Percentiles rank a stretch among this genome's conserved stretches.
These are phyloP conservation scores for Apiospora sp. DNA, from an alignment of 2,329 filamentous ascomycete genomes.

Conservation along the genomic window DNA sequence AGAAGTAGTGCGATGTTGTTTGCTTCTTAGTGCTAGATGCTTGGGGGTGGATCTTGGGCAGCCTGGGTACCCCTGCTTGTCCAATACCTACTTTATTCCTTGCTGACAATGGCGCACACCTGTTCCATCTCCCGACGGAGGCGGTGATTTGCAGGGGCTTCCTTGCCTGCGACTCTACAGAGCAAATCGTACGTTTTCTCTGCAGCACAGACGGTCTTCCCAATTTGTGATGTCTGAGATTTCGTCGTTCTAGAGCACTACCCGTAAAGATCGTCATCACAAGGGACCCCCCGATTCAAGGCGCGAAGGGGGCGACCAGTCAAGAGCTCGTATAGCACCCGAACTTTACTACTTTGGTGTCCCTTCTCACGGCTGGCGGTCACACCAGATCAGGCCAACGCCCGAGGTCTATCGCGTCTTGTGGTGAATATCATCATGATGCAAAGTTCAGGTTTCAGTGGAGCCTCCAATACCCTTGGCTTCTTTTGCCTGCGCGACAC, in stretches of 20 bases:
- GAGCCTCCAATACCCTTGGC: constrained; percentile 18
- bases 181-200: background rate
- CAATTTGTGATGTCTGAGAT: constrained; percentile 24
- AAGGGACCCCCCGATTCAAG: background rate
- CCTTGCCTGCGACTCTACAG: background rate
- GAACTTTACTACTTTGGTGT: constrained; percentile 3
- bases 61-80: background rate
- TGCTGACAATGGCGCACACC: constrained; percentile 8
- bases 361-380: background rate
- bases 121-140: background rate
- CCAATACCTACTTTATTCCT: background rate
- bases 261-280: constrained; percentile 19
- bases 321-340: background rate
- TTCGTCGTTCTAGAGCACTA: constrained; percentile 15
- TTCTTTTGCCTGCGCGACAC: background rate
- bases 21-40: background rate
- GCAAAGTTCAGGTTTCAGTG: constrained; percentile 6
- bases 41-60: background rate
- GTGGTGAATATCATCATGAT: background rate
- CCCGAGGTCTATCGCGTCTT: background rate
- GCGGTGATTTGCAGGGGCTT: background rate
- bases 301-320: background rate
- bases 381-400: background rate
- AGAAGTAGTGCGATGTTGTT: background rate
- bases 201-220: constrained; percentile 11